Conservation (phyloP, 1,139 yeast genomes). For the Diutina neorugosa region DNA sequence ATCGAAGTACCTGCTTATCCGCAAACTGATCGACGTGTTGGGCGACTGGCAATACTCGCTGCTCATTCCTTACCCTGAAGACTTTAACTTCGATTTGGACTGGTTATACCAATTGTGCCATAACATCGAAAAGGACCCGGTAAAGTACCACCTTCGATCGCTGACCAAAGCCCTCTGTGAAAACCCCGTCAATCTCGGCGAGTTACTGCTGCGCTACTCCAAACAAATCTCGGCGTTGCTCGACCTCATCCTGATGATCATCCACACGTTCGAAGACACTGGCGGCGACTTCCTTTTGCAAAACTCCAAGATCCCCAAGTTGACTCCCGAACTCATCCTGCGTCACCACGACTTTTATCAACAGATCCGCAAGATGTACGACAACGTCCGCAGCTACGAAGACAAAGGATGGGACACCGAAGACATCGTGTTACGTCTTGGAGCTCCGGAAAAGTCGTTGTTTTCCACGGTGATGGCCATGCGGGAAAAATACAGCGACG, state of each 20-base stretch:
- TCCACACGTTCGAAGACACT: slow-evolving; percentile 21
- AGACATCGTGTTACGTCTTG: slow-evolving; percentile 27
- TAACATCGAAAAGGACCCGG: slow-evolving; percentile 36
- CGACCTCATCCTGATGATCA: slow-evolving; percentile 17
- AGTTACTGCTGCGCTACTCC: slow-evolving; percentile 18
- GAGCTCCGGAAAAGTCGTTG: background rate
- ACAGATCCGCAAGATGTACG: slow-evolving; percentile 14
- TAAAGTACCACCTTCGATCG: slow-evolving; percentile 37
- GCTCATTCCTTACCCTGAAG: slow-evolving; percentile 14
- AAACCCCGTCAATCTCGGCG: slow-evolving; percentile 25
- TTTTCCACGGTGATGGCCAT: slow-evolving; percentile 3
- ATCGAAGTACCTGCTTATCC: slow-evolving; percentile 33
- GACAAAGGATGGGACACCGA: slow-evolving; percentile 28
- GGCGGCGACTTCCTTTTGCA: slow-evolving; percentile 27
- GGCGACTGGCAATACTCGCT: slow-evolving; percentile 18
- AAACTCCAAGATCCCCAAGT: slow-evolving; percentile 33
- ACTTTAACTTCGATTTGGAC: slow-evolving; percentile 16
- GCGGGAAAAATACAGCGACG: slow-evolving; percentile 4
- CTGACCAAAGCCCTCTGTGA: slow-evolving; percentile 24
- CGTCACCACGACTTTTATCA: slow-evolving; percentile 14
- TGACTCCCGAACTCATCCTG: slow-evolving; percentile 16
- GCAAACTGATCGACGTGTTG: slow-evolving; percentile 26
- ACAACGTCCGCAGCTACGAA: slow-evolving; percentile 20
- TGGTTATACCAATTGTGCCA: slow-evolving; percentile 32
- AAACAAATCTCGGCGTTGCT: slow-evolving; percentile 17